A percentile compares a stretch with the other conserved stretches of the same genome.
Evolutionary conservation across 2,329 filamentous ascomycete species (phyloP).

Genomic region (Bisporella sp.): DNA sequence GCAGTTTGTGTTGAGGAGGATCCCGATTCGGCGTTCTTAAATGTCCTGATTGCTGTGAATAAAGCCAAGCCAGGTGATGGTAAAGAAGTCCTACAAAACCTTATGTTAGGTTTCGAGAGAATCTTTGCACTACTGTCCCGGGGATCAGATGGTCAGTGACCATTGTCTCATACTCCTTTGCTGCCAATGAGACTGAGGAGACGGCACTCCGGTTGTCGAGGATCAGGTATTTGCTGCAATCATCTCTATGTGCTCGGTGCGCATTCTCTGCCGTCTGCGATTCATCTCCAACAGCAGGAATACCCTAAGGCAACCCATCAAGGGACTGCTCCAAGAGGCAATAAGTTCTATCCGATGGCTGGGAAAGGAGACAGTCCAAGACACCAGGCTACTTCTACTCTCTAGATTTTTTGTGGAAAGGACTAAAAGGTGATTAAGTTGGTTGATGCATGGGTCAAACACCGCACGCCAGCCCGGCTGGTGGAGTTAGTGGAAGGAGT

Average conservation of each 20-base stretch:
- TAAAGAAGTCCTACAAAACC: constrained; percentile 2
- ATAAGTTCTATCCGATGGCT: constrained; percentile 4
- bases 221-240: constrained; percentile 3
- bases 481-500: constrained; percentile 6
- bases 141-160: constrained; percentile 1
- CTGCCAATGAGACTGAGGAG: constrained; percentile 1
- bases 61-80: constrained; percentile 4
- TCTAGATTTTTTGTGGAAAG: constrained; percentile 6
- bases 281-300: constrained; percentile 3
- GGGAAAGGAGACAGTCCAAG: background rate
- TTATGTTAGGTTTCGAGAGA: constrained; percentile 6
- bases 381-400: background rate
- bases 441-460: constrained; percentile 7
- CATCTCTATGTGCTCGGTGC: constrained; percentile 6
- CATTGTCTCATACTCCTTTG: background rate
- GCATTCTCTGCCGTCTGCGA: constrained; percentile 9
- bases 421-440: constrained; percentile 7
- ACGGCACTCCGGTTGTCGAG: background rate
- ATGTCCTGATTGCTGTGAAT: constrained; percentile 8
- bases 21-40: constrained; percentile 1
- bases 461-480: constrained; percentile 5
- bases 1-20: constrained; percentile 7
- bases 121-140: constrained; percentile 4
- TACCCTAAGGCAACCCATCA: constrained; percentile 6
- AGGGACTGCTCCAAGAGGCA: constrained; percentile 8